phyloP scores from a whole-genome alignment of 352 stramenopile genomes.

The Pythium utonaiense region DNA sequence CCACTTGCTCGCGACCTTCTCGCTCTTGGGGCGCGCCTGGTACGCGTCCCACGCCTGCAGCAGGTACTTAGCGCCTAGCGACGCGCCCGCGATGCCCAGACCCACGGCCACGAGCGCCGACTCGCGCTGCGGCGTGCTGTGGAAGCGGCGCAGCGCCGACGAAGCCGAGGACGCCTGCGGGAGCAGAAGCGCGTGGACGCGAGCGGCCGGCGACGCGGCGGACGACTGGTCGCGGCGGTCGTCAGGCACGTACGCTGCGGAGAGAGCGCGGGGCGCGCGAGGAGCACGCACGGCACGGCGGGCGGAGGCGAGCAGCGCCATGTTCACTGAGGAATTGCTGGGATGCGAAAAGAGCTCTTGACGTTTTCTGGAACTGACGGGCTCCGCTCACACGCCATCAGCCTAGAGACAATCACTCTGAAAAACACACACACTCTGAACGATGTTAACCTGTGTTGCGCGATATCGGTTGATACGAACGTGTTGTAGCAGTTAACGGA shows the following conservation, averaged over 20 bases:
- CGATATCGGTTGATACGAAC: too few relatives aligned
- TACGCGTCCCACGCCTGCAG: conserved; percentile 68
- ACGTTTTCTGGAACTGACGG: not conserved
- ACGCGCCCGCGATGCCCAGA: conserved; percentile 62
- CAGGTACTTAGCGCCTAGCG: conserved; percentile 74
- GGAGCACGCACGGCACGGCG: conserved; percentile 11
- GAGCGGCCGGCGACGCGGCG: conserved; percentile 6
- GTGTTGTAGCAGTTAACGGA: too few relatives aligned
- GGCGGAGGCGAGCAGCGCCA: conserved; percentile 1
- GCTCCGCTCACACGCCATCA: not conserved
- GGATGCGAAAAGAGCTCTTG: not conserved
- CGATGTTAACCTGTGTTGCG: not conserved
- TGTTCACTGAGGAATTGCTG: not conserved
- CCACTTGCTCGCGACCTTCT: conserved; percentile 46
- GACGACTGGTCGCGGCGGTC: not conserved
- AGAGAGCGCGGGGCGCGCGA: conserved; percentile 4
- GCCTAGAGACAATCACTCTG: conserved; percentile 2
- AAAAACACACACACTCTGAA: not conserved
- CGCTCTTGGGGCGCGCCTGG: conserved; percentile 67
- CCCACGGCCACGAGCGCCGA: conserved; percentile 56
- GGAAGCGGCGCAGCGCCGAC: conserved; percentile 45
- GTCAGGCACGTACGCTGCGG: not conserved
- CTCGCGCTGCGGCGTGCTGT: conserved; percentile 63
- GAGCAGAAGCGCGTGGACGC: conserved; percentile 8
- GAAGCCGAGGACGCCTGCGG: conserved; percentile 1